Evolutionary conservation across 2,329 filamentous ascomycete genomes (phyloP).

Genomic region (Ambrosiella beaveri): DNA sequence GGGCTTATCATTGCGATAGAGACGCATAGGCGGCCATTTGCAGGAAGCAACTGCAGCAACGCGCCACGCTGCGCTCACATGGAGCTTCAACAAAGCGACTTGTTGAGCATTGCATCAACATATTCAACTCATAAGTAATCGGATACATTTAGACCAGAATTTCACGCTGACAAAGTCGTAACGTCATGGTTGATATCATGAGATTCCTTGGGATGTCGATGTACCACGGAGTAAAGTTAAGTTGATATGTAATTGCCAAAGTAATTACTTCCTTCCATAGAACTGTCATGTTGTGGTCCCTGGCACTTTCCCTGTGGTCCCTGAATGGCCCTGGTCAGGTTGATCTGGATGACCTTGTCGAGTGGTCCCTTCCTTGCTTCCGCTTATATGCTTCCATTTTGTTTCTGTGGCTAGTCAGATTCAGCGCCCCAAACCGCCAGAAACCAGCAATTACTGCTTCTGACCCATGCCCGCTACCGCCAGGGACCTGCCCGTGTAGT

Average conservation of each 20-base stretch:
- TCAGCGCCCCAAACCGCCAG: neutral
- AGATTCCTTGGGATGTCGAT: too few relatives aligned
- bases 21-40: neutral
- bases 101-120: neutral
- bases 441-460: too few relatives aligned
- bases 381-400: neutral
- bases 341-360: neutral
- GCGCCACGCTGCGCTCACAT: neutral
- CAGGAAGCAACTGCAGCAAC: conserved; percentile 1
- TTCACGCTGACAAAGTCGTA: too few relatives aligned
- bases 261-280: neutral
- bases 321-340: neutral
- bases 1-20: neutral
- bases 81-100: neutral
- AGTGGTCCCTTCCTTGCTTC: neutral
- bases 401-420: neutral
- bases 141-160: too few relatives aligned
- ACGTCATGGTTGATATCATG: too few relatives aligned
- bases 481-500: too few relatives aligned
- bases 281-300: neutral
- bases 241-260: neutral
- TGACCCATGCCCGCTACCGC: too few relatives aligned
- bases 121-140: neutral
- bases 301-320: neutral
- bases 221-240: neutral